Base-by-base conservation (phyloP, 1,139 yeast genomes). In the Lodderomyces pseudojiufengensis region DNA sequence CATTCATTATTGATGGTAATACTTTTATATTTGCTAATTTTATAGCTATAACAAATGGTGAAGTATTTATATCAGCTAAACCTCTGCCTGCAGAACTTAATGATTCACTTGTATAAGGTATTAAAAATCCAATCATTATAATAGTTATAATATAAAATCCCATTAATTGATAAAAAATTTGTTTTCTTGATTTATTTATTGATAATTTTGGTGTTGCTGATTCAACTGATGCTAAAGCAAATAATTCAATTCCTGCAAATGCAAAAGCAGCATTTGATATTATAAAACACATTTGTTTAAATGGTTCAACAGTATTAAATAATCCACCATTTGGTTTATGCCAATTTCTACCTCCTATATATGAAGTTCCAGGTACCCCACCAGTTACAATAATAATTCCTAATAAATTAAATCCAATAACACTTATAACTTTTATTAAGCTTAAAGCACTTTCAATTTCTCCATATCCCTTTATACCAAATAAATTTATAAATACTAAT, bases 41-140 rank as follows among this genome's bases (percentile, higher is more conserved):
- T 27, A 64, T 62, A 24, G 71, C 71, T 42, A 65, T 59, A 15
- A 65, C 71, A 47, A 64, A 65, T 2, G 72, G 71, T 4, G 70
- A 64, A 13, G 63, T 54, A 35, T 64, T 61, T 31, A 57, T 46
- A 36, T 54, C 56, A 11, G 49, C 52, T 12, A 51, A 49, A 30
- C 41, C 29, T 26, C 31, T 26, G 16, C 30, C 13, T 31, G 31
- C 24, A 30, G 39, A 49, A 9, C 11, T 10, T 27, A 57, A 43
- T 11, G 38, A 37, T 2, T 49, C 43, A 26, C 49, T 46, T 35
- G 51, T 55, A 45, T 59, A 63, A 11, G 62, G 53, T 3, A 63
- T 65, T 16, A 62, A 46, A 30, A 59, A 55, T 9, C 65, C 65
- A 41, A 61, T 52, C 62, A 59, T 54, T 24, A 54, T 44, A 22